phyloP scores from a whole-genome alignment of 345 rosid genomes.

The Gynandropsis gynandra region DNA sequence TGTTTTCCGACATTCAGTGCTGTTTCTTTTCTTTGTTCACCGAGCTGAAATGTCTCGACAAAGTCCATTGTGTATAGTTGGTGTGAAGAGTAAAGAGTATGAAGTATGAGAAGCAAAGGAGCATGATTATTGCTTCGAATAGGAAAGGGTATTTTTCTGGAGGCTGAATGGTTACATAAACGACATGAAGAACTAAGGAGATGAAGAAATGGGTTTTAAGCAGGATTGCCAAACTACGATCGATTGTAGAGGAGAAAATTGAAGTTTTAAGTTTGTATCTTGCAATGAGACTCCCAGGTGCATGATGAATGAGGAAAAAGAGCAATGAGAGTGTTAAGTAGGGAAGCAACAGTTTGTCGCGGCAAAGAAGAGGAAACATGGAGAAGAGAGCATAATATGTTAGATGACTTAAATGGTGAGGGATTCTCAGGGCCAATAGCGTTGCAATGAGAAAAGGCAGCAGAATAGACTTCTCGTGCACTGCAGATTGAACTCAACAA shows the following conservation, averaged over 20 bases:
- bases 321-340: constrained; percentile 45
- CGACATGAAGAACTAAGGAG: constrained; percentile 52
- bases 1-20: constrained; percentile 24
- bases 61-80: constrained; percentile 54
- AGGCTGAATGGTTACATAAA: constrained; percentile 49
- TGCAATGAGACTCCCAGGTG: constrained; percentile 32
- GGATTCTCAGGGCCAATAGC: constrained; percentile 57
- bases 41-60: constrained; percentile 27
- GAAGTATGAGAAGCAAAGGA: constrained; percentile 57
- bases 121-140: constrained; percentile 68
- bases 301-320: constrained; percentile 40
- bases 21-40: constrained; percentile 39
- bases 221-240: constrained; percentile 21
- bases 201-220: constrained; percentile 31
- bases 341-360: constrained; percentile 70
- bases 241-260: constrained; percentile 15
- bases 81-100: constrained; percentile 36
- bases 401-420: constrained; percentile 41
- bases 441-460: constrained; percentile 87
- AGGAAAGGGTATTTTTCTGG: constrained; percentile 61
- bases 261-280: constrained; percentile 23
- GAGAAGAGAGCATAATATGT: constrained; percentile 73
- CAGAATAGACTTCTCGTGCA: constrained; percentile 92
- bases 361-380: constrained; percentile 80
- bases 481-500: constrained; percentile 41